Percentiles rank a stretch among this genome's conserved stretches.
phyloP scores from a whole-genome alignment of 129 eudicot genomes.

The Centella asiatica region DNA sequence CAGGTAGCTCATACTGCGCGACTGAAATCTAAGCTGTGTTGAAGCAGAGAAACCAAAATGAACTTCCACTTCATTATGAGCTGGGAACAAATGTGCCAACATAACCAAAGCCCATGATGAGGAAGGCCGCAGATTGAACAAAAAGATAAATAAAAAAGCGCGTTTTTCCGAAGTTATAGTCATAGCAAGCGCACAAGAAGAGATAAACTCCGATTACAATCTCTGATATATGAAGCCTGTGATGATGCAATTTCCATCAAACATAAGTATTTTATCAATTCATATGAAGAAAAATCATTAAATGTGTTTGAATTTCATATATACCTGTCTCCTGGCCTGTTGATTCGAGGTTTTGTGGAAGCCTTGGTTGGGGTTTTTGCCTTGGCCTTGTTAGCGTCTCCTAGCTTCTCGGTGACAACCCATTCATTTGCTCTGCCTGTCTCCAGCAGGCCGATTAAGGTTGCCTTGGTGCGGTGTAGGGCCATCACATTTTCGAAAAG shows the following conservation, averaged over 20 bases:
- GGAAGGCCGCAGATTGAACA: slow-evolving; percentile 47
- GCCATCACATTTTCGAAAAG: slow-evolving; percentile 71
- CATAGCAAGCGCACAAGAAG: slow-evolving; percentile 52
- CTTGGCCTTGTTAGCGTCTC: slow-evolving; percentile 48
- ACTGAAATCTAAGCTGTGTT: neutral
- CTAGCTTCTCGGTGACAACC: slow-evolving; percentile 67
- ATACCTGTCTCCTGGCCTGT: slow-evolving; percentile 50
- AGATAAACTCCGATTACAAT: slow-evolving; percentile 34
- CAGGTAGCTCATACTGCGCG: too few species aligned
- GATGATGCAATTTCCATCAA: too few species aligned
- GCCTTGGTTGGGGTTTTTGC: slow-evolving; percentile 28
- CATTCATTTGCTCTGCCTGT: slow-evolving; percentile 57
- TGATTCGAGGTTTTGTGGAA: slow-evolving; percentile 30
- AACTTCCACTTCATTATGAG: slow-evolving; percentile 13
- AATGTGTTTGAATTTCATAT: neutral
- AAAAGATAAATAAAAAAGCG: slow-evolving; percentile 46
- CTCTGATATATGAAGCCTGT: slow-evolving; percentile 52
- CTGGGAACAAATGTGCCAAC: slow-evolving; percentile 50
- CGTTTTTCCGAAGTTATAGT: slow-evolving; percentile 42
- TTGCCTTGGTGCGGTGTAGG: slow-evolving; percentile 61
- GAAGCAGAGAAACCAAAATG: neutral
- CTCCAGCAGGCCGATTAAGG: slow-evolving; percentile 59
- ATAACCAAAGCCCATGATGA: slow-evolving; percentile 56
- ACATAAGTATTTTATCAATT: neutral
- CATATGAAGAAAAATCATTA: neutral